Evolutionary conservation across 345 rosid genomes (phyloP).

Genomic region (Gossypium mustelinum): DNA sequence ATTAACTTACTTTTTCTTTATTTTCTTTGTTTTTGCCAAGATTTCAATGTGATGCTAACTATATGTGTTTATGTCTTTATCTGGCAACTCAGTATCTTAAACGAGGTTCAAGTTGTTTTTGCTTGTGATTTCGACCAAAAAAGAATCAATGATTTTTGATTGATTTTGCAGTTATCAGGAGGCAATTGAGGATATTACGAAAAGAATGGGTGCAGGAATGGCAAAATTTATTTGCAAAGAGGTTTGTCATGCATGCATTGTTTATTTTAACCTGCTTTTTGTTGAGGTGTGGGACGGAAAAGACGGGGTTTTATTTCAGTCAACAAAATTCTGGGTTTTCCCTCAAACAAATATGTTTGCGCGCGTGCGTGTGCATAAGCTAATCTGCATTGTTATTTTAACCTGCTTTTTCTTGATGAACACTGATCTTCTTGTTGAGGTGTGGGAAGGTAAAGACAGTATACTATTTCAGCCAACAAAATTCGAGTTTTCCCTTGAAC

Average conservation of each 20-base stretch:
- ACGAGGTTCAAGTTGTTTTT: background rate
- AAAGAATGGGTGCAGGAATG: conserved; percentile 95
- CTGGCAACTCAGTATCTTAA: background rate
- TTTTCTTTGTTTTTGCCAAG: background rate
- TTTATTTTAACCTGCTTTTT: background rate
- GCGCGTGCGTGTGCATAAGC: too few relatives aligned
- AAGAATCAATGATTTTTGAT: background rate
- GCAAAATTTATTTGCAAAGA: conserved; percentile 88
- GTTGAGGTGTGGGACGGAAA: background rate
- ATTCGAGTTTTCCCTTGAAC: too few relatives aligned
- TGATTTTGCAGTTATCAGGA: conserved; percentile 64
- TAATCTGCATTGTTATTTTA: too few relatives aligned
- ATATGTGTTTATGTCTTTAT: background rate
- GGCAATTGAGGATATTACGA: conserved; percentile 76
- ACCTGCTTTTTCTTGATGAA: too few relatives aligned
- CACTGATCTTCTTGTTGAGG: too few relatives aligned
- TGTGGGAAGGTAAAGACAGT: too few relatives aligned
- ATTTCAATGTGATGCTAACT: background rate
- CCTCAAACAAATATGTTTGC: background rate
- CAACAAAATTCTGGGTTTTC: background rate
- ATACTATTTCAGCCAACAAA: too few relatives aligned
- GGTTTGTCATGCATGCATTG: conserved; percentile 42
- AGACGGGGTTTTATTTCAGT: background rate
- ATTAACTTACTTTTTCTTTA: conserved; percentile 4
- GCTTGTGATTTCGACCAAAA: background rate